phyloP scores from a whole-genome alignment of 2,329 filamentous ascomycete genomes.

The Aaosphaeria arxii region DNA sequence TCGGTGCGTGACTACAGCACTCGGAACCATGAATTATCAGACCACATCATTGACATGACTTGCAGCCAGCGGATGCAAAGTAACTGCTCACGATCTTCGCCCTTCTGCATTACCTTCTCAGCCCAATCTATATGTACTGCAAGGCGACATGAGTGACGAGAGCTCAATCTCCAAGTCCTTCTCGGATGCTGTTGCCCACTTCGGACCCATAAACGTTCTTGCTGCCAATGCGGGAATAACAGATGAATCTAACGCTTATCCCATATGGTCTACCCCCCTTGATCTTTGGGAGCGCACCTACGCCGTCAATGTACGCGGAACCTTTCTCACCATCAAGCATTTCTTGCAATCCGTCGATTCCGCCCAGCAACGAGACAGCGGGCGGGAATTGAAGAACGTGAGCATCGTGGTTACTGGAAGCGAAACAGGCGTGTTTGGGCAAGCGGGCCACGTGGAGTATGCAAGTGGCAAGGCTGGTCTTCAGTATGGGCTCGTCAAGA shows the following conservation, averaged over 20 bases:
- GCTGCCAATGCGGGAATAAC: slow-evolving; percentile 54
- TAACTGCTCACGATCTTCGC: slow-evolving; percentile 51
- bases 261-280: slow-evolving; percentile 53
- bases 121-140: slow-evolving; percentile 40
- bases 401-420: slow-evolving; percentile 54
- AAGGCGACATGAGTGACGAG: slow-evolving; percentile 51
- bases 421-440: slow-evolving; percentile 52
- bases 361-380: slow-evolving; percentile 32
- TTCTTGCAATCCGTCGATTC: slow-evolving; percentile 47
- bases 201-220: slow-evolving; percentile 53
- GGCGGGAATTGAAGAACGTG: slow-evolving; percentile 47
- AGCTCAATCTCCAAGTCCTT: slow-evolving; percentile 43
- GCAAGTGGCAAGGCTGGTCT: slow-evolving; percentile 48
- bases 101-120: slow-evolving; percentile 32
- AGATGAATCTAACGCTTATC: slow-evolving; percentile 47
- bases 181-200: slow-evolving; percentile 40
- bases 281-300: slow-evolving; percentile 54
- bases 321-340: slow-evolving; percentile 56
- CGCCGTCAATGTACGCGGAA: slow-evolving; percentile 50
- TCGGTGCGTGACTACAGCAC: slow-evolving; percentile 38
- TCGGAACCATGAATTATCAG: background rate
- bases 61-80: slow-evolving; percentile 45
- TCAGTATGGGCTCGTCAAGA: slow-evolving; percentile 52
- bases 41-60: background rate
- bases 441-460: slow-evolving; percentile 51